Percentiles rank a stretch among this genome's conserved stretches.
Conservation (phyloP, 2,329 filamentous ascomycete genomes). For the Alternaria angustiovoidea region DNA sequence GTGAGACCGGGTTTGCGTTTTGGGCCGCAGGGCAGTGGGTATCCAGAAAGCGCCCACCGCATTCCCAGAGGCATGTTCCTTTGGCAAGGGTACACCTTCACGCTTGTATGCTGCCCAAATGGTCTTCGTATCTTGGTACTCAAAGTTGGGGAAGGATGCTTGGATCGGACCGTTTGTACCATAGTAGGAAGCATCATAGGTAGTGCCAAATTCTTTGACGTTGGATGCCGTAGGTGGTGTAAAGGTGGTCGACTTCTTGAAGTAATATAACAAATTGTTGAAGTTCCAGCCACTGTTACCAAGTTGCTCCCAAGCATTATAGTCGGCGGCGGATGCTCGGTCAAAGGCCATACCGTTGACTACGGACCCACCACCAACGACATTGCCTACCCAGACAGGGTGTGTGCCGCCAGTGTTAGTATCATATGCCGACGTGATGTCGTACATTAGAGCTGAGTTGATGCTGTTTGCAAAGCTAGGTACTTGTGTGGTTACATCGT, state of each 20-base stretch:
- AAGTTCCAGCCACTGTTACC: constrained; percentile 61
- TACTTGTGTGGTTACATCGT: constrained; percentile 34
- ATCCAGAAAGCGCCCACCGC: constrained; percentile 42
- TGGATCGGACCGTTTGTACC: constrained; percentile 34
- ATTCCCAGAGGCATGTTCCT: constrained; percentile 38
- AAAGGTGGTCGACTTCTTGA: constrained; percentile 42
- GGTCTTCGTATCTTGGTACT: constrained; percentile 32
- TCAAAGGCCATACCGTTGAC: constrained; percentile 53
- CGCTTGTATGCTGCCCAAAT: constrained; percentile 33
- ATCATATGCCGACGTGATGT: constrained; percentile 35
- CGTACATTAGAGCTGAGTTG: constrained; percentile 34
- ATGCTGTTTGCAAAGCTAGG: constrained; percentile 33
- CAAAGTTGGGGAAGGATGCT: constrained; percentile 37
- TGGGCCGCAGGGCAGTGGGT: constrained; percentile 33
- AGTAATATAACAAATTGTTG: constrained; percentile 39
- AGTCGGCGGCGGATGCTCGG: constrained; percentile 47
- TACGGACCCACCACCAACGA: constrained; percentile 49
- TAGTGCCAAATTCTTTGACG: constrained; percentile 30
- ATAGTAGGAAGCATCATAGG: constrained; percentile 37
- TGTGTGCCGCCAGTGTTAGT: constrained; percentile 22
- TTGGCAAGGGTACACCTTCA: constrained; percentile 26
- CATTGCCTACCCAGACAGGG: constrained; percentile 32
- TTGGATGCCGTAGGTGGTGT: constrained; percentile 24
- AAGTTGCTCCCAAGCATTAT: constrained; percentile 65
- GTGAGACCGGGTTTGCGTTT: constrained; percentile 45